These are phyloP conservation scores for Myriangium duriaei DNA, from an alignment of 2,329 filamentous ascomycete species.

Conservation along the genomic window DNA sequence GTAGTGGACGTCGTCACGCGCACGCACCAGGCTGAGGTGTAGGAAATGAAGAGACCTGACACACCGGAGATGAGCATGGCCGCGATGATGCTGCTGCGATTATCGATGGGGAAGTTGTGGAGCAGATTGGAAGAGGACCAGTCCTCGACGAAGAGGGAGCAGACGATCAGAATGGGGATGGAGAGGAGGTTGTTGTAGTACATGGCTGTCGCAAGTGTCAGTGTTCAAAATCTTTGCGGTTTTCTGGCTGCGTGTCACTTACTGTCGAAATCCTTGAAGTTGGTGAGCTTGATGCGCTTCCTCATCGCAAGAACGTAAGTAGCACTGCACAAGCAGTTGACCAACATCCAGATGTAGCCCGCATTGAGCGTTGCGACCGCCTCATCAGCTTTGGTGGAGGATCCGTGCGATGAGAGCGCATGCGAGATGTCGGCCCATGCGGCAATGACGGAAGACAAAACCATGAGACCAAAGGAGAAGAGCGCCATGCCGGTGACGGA, in stretches of 20 bases:
- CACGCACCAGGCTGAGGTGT: constrained; percentile 97
- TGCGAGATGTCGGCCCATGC: constrained; percentile 96
- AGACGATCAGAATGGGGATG: constrained; percentile 76
- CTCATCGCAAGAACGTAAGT: constrained; percentile 86
- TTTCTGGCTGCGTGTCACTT: constrained; percentile 36
- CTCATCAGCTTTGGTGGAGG: constrained; percentile 44
- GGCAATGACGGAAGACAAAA: constrained; percentile 83
- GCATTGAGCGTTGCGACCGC: constrained; percentile 83
- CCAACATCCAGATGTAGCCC: constrained; percentile 93
- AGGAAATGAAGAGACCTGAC: constrained; percentile 95
- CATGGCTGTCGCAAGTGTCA: constrained; percentile 56
- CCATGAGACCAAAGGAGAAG: constrained; percentile 93
- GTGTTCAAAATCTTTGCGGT: background rate
- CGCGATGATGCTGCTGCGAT: constrained; percentile 65
- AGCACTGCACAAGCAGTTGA: constrained; percentile 92
- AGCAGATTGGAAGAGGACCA: constrained; percentile 78
- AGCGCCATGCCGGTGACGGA: constrained; percentile 77
- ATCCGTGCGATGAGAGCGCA: constrained; percentile 40
- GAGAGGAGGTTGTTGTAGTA: constrained; percentile 99
- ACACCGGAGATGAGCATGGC: constrained; percentile 93
- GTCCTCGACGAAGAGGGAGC: constrained; percentile 75
- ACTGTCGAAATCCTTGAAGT: constrained; percentile 99
- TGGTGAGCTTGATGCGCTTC: constrained; percentile 98
- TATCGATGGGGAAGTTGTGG: constrained; percentile 76
- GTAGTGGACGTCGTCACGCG: constrained; percentile 94